phyloP scores from a whole-genome alignment of 2,329 filamentous ascomycete species.

The Colletotrichum liaoningense region DNA sequence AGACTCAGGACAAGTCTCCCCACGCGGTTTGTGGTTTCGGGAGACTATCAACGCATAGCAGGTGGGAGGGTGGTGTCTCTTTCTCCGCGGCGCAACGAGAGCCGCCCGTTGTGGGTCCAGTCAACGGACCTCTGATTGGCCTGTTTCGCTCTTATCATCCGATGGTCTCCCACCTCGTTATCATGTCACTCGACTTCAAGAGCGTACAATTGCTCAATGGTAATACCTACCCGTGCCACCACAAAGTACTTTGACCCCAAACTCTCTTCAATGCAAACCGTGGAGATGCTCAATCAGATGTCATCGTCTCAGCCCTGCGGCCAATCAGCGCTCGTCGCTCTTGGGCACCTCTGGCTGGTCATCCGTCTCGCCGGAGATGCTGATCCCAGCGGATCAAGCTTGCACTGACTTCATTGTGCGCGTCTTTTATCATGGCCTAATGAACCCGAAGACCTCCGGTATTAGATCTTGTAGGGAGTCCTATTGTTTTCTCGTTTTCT shows the following conservation, averaged over 20 bases:
- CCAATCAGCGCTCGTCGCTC: constrained; percentile 14
- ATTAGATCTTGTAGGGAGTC: neutral
- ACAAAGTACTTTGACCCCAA: constrained; percentile 9
- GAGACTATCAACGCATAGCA: neutral
- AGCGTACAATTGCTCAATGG: neutral
- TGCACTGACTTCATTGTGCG: constrained; percentile 29
- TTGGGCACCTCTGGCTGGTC: constrained; percentile 4
- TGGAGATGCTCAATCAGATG: constrained; percentile 28
- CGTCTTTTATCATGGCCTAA: constrained; percentile 5
- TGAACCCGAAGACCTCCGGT: neutral
- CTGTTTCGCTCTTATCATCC: constrained; percentile 18
- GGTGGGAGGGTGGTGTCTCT: neutral
- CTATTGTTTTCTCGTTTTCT: neutral
- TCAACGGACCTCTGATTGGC: constrained; percentile 10
- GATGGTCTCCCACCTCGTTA: constrained; percentile 19
- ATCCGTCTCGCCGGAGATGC: constrained; percentile 30
- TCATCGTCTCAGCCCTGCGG: neutral
- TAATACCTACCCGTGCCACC: constrained; percentile 13
- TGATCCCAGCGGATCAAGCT: constrained; percentile 29
- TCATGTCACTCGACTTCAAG: constrained; percentile 14
- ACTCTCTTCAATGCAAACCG: constrained; percentile 12
- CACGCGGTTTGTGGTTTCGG: constrained; percentile 12
- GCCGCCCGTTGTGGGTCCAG: constrained; percentile 27
- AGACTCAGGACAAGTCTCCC: constrained; percentile 9
- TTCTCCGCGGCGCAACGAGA: constrained; percentile 32